phyloP scores from a whole-genome alignment of 805 yeast species.

The Candida corydali region DNA sequence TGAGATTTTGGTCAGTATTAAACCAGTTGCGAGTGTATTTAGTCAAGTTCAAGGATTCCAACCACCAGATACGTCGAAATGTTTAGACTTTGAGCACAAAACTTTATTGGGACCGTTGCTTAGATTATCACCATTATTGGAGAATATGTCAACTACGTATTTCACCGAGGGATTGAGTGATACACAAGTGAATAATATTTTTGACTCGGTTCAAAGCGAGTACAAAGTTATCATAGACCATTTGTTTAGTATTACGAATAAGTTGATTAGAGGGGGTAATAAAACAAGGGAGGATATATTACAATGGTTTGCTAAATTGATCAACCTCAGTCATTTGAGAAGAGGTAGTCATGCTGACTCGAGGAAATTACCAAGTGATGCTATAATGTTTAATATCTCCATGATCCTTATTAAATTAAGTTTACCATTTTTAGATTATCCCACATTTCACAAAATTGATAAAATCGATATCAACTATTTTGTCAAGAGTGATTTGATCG shows the following conservation, averaged over 20 bases:
- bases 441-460: conserved; percentile 61
- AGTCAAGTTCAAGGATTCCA: conserved; percentile 56
- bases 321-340: conserved; percentile 83
- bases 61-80: conserved; percentile 35
- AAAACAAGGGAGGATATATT: conserved; percentile 61
- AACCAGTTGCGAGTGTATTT: conserved; percentile 57
- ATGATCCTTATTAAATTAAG: conserved; percentile 66
- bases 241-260: conserved; percentile 66
- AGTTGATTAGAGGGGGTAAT: conserved; percentile 68
- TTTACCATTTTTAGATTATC: conserved; percentile 73
- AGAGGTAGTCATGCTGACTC: conserved; percentile 79
- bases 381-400: conserved; percentile 75
- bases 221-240: conserved; percentile 56
- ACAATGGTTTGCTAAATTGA: conserved; percentile 63
- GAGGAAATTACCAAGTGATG: conserved; percentile 66
- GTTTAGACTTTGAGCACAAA: conserved; percentile 52
- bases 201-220: conserved; percentile 61
- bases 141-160: conserved; percentile 43
- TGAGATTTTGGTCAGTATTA: conserved; percentile 55
- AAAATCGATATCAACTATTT: conserved; percentile 75
- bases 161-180: conserved; percentile 29
- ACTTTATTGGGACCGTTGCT: conserved; percentile 78
- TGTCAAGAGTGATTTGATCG: conserved; percentile 49
- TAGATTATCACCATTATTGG: conserved; percentile 67
- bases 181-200: conserved; percentile 44